Evolutionary conservation across 306 rosid genomes (phyloP).

Genomic region (Cucumis melo): DNA sequence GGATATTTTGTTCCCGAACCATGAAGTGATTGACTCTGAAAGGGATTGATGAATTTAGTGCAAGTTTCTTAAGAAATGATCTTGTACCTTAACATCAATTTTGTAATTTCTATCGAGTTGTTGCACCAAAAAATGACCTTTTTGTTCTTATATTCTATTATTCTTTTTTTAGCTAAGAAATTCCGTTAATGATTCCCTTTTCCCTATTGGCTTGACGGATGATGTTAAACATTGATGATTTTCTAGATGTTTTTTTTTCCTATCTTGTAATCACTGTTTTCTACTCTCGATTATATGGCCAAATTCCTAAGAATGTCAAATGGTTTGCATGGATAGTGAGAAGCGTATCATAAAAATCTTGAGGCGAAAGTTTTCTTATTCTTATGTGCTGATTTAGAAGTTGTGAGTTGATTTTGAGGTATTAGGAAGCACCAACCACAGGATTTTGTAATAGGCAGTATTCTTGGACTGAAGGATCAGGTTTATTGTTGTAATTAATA

Average conservation of each 20-base stretch:
- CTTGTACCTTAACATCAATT: neutral
- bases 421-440: neutral
- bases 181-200: neutral
- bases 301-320: neutral
- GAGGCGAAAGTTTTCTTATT: neutral
- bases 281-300: neutral
- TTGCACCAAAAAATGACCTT: neutral
- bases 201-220: neutral
- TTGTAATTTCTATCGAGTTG: neutral
- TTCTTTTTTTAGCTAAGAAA: neutral
- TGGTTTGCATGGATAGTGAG: neutral
- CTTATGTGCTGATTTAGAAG: neutral
- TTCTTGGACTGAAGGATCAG: neutral
- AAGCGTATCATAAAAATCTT: neutral
- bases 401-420: neutral
- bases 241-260: neutral
- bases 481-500: neutral
- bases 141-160: neutral
- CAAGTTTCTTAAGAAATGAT: neutral
- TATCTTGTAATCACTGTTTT: neutral
- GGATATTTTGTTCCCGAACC: neutral
- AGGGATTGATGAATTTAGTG: neutral
- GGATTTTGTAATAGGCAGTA: neutral
- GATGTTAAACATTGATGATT: neutral
- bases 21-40: neutral